Evolutionary conservation across 345 rosid genomes (phyloP), one percentile per base, ranked within the genome.

Genomic region (Physaria fendleri): DNA sequence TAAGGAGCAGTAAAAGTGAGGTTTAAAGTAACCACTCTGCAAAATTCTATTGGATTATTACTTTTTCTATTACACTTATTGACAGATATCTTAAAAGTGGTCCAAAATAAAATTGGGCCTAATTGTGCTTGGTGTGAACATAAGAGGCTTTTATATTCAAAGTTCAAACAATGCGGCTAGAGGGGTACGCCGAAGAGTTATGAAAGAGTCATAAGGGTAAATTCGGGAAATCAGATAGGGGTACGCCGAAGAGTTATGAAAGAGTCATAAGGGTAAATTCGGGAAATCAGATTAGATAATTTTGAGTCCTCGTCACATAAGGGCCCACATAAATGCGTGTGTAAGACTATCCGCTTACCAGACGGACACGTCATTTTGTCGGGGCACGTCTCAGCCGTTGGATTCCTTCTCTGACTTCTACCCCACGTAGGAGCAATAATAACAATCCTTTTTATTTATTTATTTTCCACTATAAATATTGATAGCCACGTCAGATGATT

Each of bases 331-430:
- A 9, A 56, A 48, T 71, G 55, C 54, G 65, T 63, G 61, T 41
- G 60, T 10, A 23, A 70, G 52, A 62, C 69, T 63, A 63, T 63
- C 69, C 24, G 64, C 54, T 69, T 48, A 71, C 40, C 60, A 63
- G 54, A 56, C 27, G 3, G 65, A 55, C 70, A 71, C 74, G 74
- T 71, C 74, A 71, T 71, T 32, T 56, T 71, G 74, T 71, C 74
- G 70, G 70, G 54, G 4, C 48, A 41, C 47, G 39, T 70, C 17
- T 24, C 17, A 18, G 43, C 74, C 74, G 74, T 71, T 18, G 27
- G 74, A 71, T 71, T 55, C 45, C 32, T 47, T 54, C 47, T 56
- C 64, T 47, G 52, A 62, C 12, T 12, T 46, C 5, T 53, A 27
- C 51, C 69, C 64, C 69, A 62, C 64, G 32, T 53, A 54, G 74